Percentiles rank a stretch among this genome's conserved stretches.
phyloP scores from a whole-genome alignment of 306 rosid species.

The Clitoria ternatea region DNA sequence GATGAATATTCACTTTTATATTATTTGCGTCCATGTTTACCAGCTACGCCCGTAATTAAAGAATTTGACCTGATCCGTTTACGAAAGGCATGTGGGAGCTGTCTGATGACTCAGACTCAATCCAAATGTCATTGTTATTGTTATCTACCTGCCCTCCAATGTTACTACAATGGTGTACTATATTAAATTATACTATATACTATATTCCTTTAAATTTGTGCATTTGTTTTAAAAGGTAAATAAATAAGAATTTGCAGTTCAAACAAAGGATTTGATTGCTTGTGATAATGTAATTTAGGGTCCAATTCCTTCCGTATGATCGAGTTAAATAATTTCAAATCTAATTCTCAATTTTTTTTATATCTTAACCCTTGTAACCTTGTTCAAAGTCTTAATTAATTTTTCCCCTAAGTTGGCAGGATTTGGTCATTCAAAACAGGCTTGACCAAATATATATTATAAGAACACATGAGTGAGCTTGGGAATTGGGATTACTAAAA shows the following conservation, averaged over 20 bases:
- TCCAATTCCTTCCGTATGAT: background rate
- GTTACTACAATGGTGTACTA: background rate
- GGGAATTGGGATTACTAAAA: background rate
- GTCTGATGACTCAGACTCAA: constrained; percentile 15
- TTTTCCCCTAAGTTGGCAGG: background rate
- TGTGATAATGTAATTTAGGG: background rate
- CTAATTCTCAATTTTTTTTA: background rate
- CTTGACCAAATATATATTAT: background rate
- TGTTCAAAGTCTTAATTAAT: background rate
- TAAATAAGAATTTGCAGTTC: background rate
- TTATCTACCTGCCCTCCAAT: background rate
- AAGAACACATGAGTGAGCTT: background rate
- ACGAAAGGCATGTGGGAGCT: background rate
- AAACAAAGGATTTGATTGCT: background rate
- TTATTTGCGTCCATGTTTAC: background rate
- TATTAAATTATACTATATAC: background rate
- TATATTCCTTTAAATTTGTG: background rate
- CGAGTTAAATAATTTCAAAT: background rate
- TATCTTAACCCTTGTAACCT: too few relatives aligned
- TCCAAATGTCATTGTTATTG: background rate
- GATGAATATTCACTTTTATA: background rate
- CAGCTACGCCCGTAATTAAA: background rate
- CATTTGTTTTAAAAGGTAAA: background rate
- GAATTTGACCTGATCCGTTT: constrained; percentile 2
- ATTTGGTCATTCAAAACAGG: background rate